These are phyloP conservation scores for Marasmius oreades DNA, from an alignment of 1,284 basidiomycete species.

Conservation along the genomic window DNA sequence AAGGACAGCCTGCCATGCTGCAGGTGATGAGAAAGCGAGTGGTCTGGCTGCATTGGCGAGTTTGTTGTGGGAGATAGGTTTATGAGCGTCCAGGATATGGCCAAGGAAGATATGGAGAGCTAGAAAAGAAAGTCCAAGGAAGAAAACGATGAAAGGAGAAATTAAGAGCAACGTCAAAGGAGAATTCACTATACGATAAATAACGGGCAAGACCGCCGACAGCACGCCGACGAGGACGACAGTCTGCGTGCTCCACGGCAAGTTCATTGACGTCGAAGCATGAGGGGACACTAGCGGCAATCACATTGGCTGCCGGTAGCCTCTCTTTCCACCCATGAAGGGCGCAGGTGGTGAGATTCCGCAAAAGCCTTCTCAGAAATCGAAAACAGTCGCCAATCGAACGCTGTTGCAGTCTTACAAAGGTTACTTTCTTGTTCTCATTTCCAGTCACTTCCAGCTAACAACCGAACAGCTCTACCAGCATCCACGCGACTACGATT, in stretches of 20 bases:
- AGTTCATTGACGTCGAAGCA: slow-evolving; percentile 20
- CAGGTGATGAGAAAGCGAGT: slow-evolving; percentile 81
- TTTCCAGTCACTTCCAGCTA: background rate
- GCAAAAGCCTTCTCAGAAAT: background rate
- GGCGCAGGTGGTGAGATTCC: background rate
- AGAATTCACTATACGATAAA: slow-evolving; percentile 55
- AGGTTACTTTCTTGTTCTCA: background rate
- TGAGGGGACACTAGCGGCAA: background rate
- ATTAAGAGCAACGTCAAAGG: slow-evolving; percentile 63
- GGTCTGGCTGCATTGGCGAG: slow-evolving; percentile 59
- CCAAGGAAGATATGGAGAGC: slow-evolving; percentile 52
- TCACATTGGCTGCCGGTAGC: background rate
- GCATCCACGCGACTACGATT: slow-evolving; percentile 1
- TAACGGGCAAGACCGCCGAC: slow-evolving; percentile 49
- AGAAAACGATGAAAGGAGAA: slow-evolving; percentile 52
- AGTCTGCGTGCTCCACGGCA: slow-evolving; percentile 38
- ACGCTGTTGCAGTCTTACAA: background rate
- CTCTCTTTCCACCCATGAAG: background rate
- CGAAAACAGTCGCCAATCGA: background rate
- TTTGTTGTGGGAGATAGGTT: slow-evolving; percentile 27
- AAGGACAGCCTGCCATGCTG: slow-evolving; percentile 86
- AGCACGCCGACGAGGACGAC: slow-evolving; percentile 51
- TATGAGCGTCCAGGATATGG: slow-evolving; percentile 50
- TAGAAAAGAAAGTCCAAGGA: slow-evolving; percentile 48
- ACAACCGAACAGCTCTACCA: background rate